Evolutionary conservation across 2,329 filamentous ascomycete genomes (phyloP), one percentile per base, ranked within the genome.

Genomic region (Penicillium sp.): DNA sequence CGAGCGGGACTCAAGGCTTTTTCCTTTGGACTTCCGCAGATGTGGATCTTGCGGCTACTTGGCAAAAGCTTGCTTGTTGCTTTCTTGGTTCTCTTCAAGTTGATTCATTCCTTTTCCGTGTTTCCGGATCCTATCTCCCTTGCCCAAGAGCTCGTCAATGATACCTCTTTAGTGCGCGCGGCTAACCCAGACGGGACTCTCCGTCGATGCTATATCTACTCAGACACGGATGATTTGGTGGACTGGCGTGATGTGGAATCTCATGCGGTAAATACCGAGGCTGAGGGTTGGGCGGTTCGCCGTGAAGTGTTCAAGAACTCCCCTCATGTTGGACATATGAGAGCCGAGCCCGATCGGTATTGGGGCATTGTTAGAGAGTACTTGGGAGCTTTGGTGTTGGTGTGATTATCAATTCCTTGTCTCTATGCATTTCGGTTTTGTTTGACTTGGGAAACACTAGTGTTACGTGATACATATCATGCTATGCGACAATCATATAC

Each of bases 281-380:
- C 61, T 3, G 70, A 61, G 51, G 70, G 71, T 1, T 74, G 71
- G 62, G 27, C 50, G 12, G 76, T 78, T 17, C 60, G 61, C 21
- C 67, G 66, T 43, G 75, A 77, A 54, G 68, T 68, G 57, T 78
- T 77, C 49, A 50, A 63, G n/a, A 72, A 67, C 0, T 68, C 73
- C 27, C 63, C 67, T 41, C 76, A 78, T 70, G 75, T 78, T 51
- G 70, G 65, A 13, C 74, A 77, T 68, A 77, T 77, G 74, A 70
- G 65, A 57, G 57, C 57, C 3, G 72, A 75, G 51, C 73, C 72
- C 4, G 70, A 68, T 38, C 66, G 75, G 31, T 78, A 78, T 58
- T 78, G 76, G 76, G 55, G 52, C 3, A 69, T 77, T 58, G 66
- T 78, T 35, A 65, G 55, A 53, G 51, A 56, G 10, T 66, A 70